These are phyloP conservation scores for Boletus subcaerulescens DNA, from an alignment of 768 basidiomycete genomes.

Conservation along the genomic window DNA sequence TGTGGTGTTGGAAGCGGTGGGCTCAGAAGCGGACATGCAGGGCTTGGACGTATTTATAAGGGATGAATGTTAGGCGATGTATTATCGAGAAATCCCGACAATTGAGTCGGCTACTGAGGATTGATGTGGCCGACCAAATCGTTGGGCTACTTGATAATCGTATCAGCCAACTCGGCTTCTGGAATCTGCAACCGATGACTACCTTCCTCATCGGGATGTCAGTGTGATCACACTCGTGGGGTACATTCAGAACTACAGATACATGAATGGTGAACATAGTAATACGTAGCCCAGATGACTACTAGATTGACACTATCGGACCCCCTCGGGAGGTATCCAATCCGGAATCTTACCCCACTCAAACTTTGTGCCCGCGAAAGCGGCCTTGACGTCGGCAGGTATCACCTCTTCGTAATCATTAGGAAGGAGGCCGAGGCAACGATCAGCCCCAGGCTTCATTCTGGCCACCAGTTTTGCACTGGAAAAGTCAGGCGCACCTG, in stretches of 20 bases:
- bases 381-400: slow-evolving; percentile 47
- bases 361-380: slow-evolving; percentile 57
- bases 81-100: slow-evolving; percentile 9
- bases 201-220: slow-evolving; percentile 19
- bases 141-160: slow-evolving; percentile 14
- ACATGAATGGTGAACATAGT: not conserved
- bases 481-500: slow-evolving; percentile 34
- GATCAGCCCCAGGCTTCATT: slow-evolving; percentile 47
- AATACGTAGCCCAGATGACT: not conserved
- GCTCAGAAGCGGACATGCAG: slow-evolving; percentile 19
- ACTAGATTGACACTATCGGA: slow-evolving; percentile 37
- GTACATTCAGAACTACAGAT: not conserved
- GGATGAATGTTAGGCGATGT: slow-evolving; percentile 12
- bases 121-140: slow-evolving; percentile 3
- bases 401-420: slow-evolving; percentile 54
- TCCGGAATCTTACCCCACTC: slow-evolving; percentile 71
- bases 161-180: too few species aligned
- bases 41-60: slow-evolving; percentile 8
- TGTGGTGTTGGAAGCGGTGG: slow-evolving; percentile 14
- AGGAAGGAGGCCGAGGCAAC: slow-evolving; percentile 57
- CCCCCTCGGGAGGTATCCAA: slow-evolving; percentile 65
- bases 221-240: not conserved
- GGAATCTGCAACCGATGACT: too few species aligned
- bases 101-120: slow-evolving; percentile 15
- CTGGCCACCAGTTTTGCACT: slow-evolving; percentile 28